Evolutionary conservation across 2,329 filamentous ascomycete genomes (phyloP), one percentile per base, ranked within the genome.

Genomic region (Ceratocystiopsis brevicomis): DNA sequence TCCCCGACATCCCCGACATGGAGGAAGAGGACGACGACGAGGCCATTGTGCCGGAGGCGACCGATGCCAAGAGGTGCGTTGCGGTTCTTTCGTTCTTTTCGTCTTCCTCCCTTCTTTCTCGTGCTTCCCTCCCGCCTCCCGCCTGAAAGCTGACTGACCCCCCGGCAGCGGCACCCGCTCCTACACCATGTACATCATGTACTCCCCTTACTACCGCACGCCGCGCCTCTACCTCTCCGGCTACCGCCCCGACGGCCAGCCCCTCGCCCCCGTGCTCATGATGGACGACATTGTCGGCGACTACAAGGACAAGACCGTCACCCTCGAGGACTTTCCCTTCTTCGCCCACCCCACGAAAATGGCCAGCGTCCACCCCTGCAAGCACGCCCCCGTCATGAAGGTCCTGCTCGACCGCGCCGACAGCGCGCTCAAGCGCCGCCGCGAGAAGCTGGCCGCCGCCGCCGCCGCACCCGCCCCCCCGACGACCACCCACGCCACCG

Each of bases 121-220:
- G n/a, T n/a, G n/a, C n/a, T n/a, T n/a, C n/a, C n/a, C n/a, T n/a
- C n/a, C n/a, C n/a, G n/a, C n/a, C n/a, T n/a, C n/a, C n/a, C n/a
- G n/a, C n/a, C n/a, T n/a, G n/a, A n/a, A n/a, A n/a, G 25, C n/a
- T 38, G 18, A 34, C 21, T 15, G 17, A 1, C 6, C 9, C 11
- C 2, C 1, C 43, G 93, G 84, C 45, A 93, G 84, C 45, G 78
- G 82, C 43, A 73, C 83, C 42, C 81, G 90, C 52, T 93, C 84
- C n/a, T 98, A 98, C 61, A 94, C 82, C 38, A 79, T 98, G 51
- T 98, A 98, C 69, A 96, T 98, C 56, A 90, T 86, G 63, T 98
- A 98, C 65, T 84, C 87, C 5, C 82, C 87, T 35, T 95, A 93
- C 67, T 98, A 96, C 64, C 82, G 85, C 52, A 96, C 90, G 4